Conservation (phyloP, 805 yeast genomes). For the Sugiyamaella smithiae region DNA sequence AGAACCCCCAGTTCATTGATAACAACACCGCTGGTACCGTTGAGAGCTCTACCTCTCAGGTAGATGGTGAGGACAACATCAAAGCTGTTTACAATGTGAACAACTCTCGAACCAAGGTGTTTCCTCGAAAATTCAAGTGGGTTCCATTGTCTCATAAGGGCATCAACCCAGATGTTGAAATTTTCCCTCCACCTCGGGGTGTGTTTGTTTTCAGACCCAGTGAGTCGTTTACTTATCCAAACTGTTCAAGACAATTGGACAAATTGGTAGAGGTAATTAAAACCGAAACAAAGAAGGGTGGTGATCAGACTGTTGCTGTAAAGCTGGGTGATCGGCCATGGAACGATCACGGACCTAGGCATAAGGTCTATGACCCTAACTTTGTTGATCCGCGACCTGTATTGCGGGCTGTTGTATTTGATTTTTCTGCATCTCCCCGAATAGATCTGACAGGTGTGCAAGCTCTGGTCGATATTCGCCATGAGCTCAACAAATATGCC, state of each 20-base stretch:
- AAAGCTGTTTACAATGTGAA: background rate
- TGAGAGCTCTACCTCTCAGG: background rate
- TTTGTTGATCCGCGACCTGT: conserved; percentile 57
- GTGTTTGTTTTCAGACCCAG: conserved; percentile 79
- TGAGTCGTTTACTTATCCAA: conserved; percentile 80
- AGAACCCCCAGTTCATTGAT: conserved; percentile 46
- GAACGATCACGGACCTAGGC: conserved; percentile 78
- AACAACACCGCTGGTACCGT: background rate
- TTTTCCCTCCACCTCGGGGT: conserved; percentile 85
- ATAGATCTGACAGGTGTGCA: conserved; percentile 81
- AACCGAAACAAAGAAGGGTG: conserved; percentile 58
- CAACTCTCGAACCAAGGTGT: background rate
- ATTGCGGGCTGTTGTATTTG: conserved; percentile 71
- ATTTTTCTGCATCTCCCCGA: conserved; percentile 72
- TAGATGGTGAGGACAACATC: background rate
- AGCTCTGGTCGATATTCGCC: conserved; percentile 69
- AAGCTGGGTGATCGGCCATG: conserved; percentile 69
- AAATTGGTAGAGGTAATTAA: conserved; percentile 64
- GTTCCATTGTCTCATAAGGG: conserved; percentile 40
- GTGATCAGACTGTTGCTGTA: conserved; percentile 29
- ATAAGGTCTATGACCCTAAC: conserved; percentile 28
- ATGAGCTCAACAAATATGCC: conserved; percentile 67
- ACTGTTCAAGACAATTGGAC: conserved; percentile 72
- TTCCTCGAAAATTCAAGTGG: conserved; percentile 27
- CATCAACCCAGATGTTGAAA: conserved; percentile 54